Percentiles rank a stretch among this genome's conserved stretches.
Evolutionary conservation across 805 yeast species (phyloP).

Genomic region (Ogataea trehalophila): DNA sequence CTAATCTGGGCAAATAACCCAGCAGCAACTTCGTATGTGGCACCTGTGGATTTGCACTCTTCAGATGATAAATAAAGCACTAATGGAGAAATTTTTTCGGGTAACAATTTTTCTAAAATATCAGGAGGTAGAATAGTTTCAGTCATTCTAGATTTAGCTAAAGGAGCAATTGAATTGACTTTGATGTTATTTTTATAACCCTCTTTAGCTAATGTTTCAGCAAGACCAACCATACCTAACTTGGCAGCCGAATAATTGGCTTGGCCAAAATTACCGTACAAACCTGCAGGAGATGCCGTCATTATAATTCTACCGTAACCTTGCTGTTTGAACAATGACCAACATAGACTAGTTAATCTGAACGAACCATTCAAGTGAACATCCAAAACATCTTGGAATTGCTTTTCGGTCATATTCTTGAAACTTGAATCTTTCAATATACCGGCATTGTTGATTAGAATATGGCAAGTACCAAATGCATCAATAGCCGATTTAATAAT

Average conservation of each 20-base stretch:
- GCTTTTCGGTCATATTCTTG: constrained; percentile 78
- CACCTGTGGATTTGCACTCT: constrained; percentile 55
- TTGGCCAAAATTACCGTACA: constrained; percentile 96
- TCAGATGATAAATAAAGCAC: constrained; percentile 78
- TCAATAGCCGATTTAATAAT: constrained; percentile 83
- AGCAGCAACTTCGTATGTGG: constrained; percentile 89
- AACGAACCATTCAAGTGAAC: constrained; percentile 91
- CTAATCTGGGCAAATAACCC: constrained; percentile 88
- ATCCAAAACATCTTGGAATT: constrained; percentile 72
- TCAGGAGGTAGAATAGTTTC: constrained; percentile 85
- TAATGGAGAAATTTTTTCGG: constrained; percentile 89
- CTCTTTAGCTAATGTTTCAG: constrained; percentile 93
- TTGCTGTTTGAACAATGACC: constrained; percentile 85
- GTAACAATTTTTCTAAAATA: constrained; percentile 70
- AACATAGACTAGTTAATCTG: constrained; percentile 80
- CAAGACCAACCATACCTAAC: constrained; percentile 81
- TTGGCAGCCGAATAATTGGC: constrained; percentile 94
- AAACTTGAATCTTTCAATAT: constrained; percentile 84
- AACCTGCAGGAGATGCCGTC: constrained; percentile 97
- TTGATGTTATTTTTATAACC: constrained; percentile 80
- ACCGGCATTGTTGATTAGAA: constrained; percentile 92
- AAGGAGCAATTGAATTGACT: constrained; percentile 87
- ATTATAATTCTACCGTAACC: constrained; percentile 83
- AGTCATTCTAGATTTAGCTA: constrained; percentile 96
- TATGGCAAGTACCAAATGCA: constrained; percentile 82